Base-by-base conservation (phyloP, 257 asterid genomes). In the Nicotiana attenuata region DNA sequence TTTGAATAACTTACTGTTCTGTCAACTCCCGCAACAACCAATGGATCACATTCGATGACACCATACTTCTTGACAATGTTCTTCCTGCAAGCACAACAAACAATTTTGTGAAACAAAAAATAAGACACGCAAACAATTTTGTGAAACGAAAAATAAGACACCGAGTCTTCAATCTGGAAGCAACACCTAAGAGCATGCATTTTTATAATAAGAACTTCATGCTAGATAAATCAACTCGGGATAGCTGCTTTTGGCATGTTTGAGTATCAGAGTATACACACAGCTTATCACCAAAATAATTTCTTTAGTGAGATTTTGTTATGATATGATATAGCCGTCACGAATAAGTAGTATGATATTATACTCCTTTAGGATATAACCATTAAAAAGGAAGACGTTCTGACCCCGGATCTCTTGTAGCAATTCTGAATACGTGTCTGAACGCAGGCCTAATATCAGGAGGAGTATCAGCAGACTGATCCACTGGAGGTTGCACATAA, bases 401-500 rank as follows among this genome's bases (percentile, higher is more conserved):
- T 87, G 77, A 96, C 99, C 98, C 96, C 7, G 89, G 80, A 82
- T 87, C 94, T 76, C 81, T 92, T 10, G 91, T 60, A 78, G 97
- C 85, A 47, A 90, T 85, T 92, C 90, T 93, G 89, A 93, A 83
- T 65, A 81, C n/a, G 86, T 96, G 99, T 88, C 93, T 92, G 87
- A 96, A 96, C 33, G 99, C 99, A 82, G 99, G 99, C 63, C 97
- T 93, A 76, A 96, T 90, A 82, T 93, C 98, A 76, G 97, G 99
- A 31, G 99, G 99, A 55, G 87, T 77, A 82, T 94, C 99, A 81
- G 91, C 96, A 67, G 92, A 78, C 83, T 92, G 97, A 88, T 81
- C 84, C 76, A 88, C 90, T 61, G 97, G 94, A 79, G 94, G 92
- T 88, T 91, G 97, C 79, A 96, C 93, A 86, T 91, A 92, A 84